Percentiles rank a stretch among this genome's conserved stretches.
Evolutionary conservation across 164 flowering plant genomes (phyloP).

Genomic region (Vitis amurensis): DNA sequence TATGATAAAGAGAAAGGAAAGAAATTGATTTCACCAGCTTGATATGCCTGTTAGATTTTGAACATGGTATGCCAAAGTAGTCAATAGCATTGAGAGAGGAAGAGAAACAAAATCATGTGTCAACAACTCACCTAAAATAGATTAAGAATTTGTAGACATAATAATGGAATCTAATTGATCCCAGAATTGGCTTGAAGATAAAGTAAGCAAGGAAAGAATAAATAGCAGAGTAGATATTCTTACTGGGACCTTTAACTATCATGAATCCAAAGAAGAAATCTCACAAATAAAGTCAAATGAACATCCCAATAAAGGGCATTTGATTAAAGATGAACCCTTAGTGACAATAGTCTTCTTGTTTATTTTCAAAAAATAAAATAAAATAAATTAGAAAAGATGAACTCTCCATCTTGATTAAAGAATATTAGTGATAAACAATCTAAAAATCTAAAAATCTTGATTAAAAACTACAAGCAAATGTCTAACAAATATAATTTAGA

Average conservation of each 20-base stretch:
- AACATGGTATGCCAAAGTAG: not conserved
- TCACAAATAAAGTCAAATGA: slow-evolving; percentile 1
- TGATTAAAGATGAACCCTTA: too few species aligned
- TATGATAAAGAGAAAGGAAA: too few species aligned
- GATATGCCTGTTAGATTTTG: not conserved
- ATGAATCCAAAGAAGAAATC: not conserved
- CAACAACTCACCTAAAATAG: slow-evolving; percentile 17
- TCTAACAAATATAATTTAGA: too few species aligned
- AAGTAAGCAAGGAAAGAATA: slow-evolving; percentile 1
- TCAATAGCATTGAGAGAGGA: not conserved
- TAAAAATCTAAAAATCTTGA: too few species aligned
- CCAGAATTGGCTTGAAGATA: slow-evolving; percentile 20
- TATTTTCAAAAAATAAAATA: too few species aligned
- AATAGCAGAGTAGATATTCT: not conserved
- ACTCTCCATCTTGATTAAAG: too few species aligned
- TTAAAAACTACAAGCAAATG: too few species aligned
- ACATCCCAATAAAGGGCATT: not conserved
- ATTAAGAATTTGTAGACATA: slow-evolving; percentile 15
- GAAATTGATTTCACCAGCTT: not conserved
- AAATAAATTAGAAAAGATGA: too few species aligned
- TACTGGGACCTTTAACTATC: not conserved
- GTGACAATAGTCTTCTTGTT: too few species aligned
- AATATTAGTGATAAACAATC: too few species aligned
- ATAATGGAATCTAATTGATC: slow-evolving; percentile 19
- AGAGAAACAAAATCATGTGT: not conserved